Conservation (phyloP, 768 basidiomycete species). For the Hypholoma fasciculare region DNA sequence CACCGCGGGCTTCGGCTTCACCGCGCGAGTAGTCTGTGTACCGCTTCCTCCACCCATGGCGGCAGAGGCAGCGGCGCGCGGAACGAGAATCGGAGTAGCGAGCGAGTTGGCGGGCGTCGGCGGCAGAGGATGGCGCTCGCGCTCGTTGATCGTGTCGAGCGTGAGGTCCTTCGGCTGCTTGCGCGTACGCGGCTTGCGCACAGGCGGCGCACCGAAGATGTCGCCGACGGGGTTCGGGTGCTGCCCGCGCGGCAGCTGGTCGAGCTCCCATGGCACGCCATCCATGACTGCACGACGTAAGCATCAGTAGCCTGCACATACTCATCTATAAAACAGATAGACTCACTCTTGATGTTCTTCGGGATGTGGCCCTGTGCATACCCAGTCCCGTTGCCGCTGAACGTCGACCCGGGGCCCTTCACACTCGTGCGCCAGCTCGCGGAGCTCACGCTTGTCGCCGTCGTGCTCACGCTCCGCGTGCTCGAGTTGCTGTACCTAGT, state of each 20-base stretch:
- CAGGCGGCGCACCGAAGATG: slow-evolving; percentile 59
- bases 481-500: slow-evolving; percentile 81
- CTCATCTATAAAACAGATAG: slow-evolving; percentile 6
- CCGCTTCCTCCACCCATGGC: no score
- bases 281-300: slow-evolving; percentile 55
- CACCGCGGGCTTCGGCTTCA: slow-evolving; percentile 2
- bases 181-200: slow-evolving; percentile 65
- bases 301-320: slow-evolving; percentile 1
- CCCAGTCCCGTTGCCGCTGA: slow-evolving; percentile 27
- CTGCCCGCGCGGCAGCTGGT: slow-evolving; percentile 66
- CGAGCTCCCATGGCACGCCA: slow-evolving; percentile 76
- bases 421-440: slow-evolving; percentile 68
- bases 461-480: slow-evolving; percentile 72
- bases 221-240: slow-evolving; percentile 62
- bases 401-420: slow-evolving; percentile 24
- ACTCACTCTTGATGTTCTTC: slow-evolving; percentile 84
- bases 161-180: slow-evolving; percentile 61
- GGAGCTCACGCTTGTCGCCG: slow-evolving; percentile 77
- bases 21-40: not conserved
- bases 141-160: slow-evolving; percentile 78
- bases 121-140: slow-evolving; percentile 19
- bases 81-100: not conserved
- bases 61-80: not conserved
- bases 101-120: not conserved
- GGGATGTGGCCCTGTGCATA: slow-evolving; percentile 38